Conservation (phyloP, 1,284 basidiomycete genomes). For the Flammula alnicola region DNA sequence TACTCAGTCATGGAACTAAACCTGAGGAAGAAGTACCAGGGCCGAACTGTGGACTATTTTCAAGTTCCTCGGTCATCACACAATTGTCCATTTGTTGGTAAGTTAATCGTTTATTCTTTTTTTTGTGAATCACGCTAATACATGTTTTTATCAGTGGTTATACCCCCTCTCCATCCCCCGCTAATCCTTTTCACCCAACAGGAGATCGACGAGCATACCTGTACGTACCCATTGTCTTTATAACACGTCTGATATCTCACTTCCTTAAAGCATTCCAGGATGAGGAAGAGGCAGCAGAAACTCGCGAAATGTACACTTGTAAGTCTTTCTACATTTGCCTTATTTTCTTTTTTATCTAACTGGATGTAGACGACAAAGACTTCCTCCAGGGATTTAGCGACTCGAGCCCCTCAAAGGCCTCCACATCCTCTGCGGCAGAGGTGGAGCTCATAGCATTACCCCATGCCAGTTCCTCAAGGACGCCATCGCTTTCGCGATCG, state of each 20-base stretch:
- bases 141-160: background rate
- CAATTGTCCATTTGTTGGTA: background rate
- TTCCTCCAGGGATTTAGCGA: background rate
- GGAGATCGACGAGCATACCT: background rate
- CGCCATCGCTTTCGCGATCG: background rate
- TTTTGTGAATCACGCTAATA: too few relatives aligned
- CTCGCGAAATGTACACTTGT: background rate
- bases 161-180: background rate
- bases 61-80: background rate
- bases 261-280: background rate
- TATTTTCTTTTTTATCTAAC: background rate
- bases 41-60: background rate
- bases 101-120: background rate
- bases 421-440: background rate
- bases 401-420: background rate
- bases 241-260: too few relatives aligned
- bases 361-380: background rate
- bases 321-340: background rate
- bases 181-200: background rate
- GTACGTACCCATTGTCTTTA: background rate
- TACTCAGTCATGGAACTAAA: slow-evolving; percentile 1
- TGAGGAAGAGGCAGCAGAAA: background rate
- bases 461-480: background rate
- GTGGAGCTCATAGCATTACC: background rate
- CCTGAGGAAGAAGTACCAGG: background rate